Percentiles rank a stretch among this genome's conserved stretches.
Evolutionary conservation across 805 yeast genomes (phyloP).

Genomic region (Diddensiella caesifluorescens): DNA sequence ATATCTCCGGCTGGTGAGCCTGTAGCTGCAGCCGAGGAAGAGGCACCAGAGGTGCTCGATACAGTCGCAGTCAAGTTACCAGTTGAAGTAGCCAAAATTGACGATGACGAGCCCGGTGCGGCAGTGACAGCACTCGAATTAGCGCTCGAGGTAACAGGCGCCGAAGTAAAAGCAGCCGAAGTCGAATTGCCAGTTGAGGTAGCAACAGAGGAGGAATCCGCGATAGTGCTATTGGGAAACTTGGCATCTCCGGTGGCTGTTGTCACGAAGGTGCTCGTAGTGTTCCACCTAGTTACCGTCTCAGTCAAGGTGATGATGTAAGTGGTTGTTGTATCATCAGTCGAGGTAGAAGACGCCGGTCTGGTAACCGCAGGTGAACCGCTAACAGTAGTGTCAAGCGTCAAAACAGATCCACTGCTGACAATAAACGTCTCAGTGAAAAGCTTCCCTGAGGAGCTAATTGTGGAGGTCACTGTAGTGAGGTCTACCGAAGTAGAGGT

Average conservation of each 20-base stretch:
- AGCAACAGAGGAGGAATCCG: neutral
- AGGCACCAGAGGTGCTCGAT: neutral
- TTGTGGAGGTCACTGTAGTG: constrained; percentile 10
- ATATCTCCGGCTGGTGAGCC: neutral
- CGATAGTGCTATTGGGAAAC: constrained; percentile 2
- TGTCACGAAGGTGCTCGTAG: neutral
- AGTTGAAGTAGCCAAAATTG: neutral
- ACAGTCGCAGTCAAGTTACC: constrained; percentile 1
- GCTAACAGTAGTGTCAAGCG: constrained; percentile 5
- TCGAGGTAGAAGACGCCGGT: neutral
- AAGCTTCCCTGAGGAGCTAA: constrained; percentile 14
- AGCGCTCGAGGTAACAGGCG: constrained; percentile 7
- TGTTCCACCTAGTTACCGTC: neutral
- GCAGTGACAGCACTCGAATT: constrained; percentile 7
- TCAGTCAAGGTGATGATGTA: constrained; percentile 1
- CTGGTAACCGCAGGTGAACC: neutral
- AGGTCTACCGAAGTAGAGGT: constrained; percentile 9
- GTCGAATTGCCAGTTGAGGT: constrained; percentile 4
- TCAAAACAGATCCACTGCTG: constrained; percentile 3
- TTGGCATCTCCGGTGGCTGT: constrained; percentile 9
- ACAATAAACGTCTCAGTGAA: constrained; percentile 7
- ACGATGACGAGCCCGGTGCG: constrained; percentile 1
- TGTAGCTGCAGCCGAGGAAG: neutral
- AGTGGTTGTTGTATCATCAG: constrained; percentile 3
- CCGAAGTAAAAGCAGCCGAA: constrained; percentile 8